Base-by-base conservation (phyloP, 2,329 filamentous ascomycete species). In the Calonectria pauciramosa region DNA sequence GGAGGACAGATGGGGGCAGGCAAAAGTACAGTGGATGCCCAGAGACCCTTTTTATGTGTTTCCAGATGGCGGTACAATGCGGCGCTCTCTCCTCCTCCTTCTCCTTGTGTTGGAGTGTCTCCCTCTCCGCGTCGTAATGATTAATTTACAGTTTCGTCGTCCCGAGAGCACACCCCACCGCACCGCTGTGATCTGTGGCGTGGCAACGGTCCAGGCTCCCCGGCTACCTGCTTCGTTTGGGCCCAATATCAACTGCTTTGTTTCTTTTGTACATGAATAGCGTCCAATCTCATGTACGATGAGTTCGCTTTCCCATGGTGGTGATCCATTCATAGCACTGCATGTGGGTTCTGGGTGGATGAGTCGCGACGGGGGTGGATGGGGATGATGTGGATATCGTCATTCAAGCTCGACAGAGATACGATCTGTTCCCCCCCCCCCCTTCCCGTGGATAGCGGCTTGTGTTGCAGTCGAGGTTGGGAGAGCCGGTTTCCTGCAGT, bases 201-300 rank as follows among this genome's bases (percentile, higher is more conserved):
- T 79, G 77, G 74, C 79, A 80, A 79, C 74, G 68, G 65, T 52
- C 77, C 60, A 80, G 79, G 79, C 74, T 70, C 78, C 77, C 77
- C 60, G 71, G 72, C 51, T 63, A 44, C 34, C 54, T 65, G 26
- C 56, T 71, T 51, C 41, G 36, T 34, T 47, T 65, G 41, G 16
- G 36, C 56, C 56, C 38, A 63, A 63, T 41, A 26, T 56, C 23
- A 59, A 59, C 34, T 68, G 38, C 36, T n/a, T 44, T 59, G 44
- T 65, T 65, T 59, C 49, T 65, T 65, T 65, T 71, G 69, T 66
- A 65, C 66, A 68, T 68, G 66, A 68, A 68, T 68, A 59, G 66
- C 36, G 66, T 41, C 49, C 66, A 47, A 41, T 56, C 28, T 52
- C 47, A 52, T 51, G 47, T 65, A 49, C 60, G 26, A 65, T 49